These are phyloP conservation scores for Tephrocybe sp. DNA, from an alignment of 768 basidiomycete species.

Conservation along the genomic window DNA sequence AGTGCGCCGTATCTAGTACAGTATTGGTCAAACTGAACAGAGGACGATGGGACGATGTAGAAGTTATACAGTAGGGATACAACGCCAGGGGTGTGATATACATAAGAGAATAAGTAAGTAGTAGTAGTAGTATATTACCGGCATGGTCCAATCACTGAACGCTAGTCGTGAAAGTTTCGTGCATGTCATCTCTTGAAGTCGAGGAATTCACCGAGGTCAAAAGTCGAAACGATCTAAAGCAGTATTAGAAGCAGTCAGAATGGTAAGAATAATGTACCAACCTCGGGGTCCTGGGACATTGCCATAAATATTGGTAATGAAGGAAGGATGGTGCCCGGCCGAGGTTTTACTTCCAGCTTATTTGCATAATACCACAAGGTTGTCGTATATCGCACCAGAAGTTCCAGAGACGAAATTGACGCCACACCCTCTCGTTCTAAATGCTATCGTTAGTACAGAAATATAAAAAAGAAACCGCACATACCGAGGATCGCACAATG, in stretches of 20 bases:
- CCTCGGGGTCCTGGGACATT: conserved; percentile 43
- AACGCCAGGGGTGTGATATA: neutral
- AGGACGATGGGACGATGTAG: conserved; percentile 67
- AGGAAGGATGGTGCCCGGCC: conserved; percentile 50
- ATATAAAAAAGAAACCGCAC: conserved; percentile 26
- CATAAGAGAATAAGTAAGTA: conserved; percentile 5
- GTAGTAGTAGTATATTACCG: neutral
- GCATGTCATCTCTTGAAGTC: conserved; percentile 42
- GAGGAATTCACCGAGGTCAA: conserved; percentile 56
- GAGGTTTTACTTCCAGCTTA: conserved; percentile 46
- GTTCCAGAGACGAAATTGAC: conserved; percentile 61
- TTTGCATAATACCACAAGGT: conserved; percentile 59
- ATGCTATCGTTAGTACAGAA: neutral
- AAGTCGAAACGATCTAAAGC: conserved; percentile 44
- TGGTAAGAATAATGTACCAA: conserved; percentile 15
- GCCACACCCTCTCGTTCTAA: conserved; percentile 55
- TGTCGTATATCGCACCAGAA: conserved; percentile 65
- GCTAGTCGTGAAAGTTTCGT: too few relatives aligned
- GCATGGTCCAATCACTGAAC: too few relatives aligned
- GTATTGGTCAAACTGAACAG: conserved; percentile 50
- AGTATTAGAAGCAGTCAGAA: conserved; percentile 6
- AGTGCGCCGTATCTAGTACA: conserved; percentile 45
- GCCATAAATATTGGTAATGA: conserved; percentile 26
- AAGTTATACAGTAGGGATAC: conserved; percentile 37
- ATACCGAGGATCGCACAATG: conserved; percentile 83